Evolutionary conservation across 148 eudicot species (phyloP).

Genomic region (Heliosperma pusillum): DNA sequence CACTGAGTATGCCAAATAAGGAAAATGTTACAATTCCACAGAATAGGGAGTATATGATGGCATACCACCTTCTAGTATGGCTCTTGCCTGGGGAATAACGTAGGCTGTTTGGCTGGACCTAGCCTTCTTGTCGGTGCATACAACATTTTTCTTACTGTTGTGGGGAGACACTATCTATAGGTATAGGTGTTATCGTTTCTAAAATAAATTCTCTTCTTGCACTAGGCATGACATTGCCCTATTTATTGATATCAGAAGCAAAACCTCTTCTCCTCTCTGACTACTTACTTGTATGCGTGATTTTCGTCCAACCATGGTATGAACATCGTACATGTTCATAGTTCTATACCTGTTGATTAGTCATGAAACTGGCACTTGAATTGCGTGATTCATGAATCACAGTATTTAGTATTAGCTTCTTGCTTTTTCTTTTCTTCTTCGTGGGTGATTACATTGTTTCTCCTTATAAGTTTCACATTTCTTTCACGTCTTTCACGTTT

Average conservation of each 20-base stretch:
- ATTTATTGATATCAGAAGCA: background rate
- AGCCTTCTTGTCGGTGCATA: background rate
- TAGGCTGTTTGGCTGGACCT: background rate
- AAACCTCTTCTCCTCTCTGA: background rate
- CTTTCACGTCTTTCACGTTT: constrained; percentile 20
- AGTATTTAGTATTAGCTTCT: background rate
- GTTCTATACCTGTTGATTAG: background rate
- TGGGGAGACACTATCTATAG: background rate
- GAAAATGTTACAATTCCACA: too few species aligned
- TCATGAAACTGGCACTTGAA: background rate
- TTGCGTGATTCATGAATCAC: background rate
- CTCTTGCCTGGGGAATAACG: background rate
- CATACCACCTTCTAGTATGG: background rate
- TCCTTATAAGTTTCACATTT: background rate
- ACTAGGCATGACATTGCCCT: background rate
- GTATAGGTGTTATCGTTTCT: background rate
- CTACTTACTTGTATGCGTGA: too few species aligned
- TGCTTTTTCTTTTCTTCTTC: background rate
- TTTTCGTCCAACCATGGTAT: background rate
- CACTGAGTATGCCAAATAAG: too few species aligned
- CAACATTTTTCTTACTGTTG: background rate
- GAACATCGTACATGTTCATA: background rate
- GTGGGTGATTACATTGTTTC: background rate
- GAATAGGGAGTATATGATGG: background rate
- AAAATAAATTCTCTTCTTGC: background rate